phyloP scores from a whole-genome alignment of 2,329 filamentous ascomycete genomes.

The Penicillium vulpinum region DNA sequence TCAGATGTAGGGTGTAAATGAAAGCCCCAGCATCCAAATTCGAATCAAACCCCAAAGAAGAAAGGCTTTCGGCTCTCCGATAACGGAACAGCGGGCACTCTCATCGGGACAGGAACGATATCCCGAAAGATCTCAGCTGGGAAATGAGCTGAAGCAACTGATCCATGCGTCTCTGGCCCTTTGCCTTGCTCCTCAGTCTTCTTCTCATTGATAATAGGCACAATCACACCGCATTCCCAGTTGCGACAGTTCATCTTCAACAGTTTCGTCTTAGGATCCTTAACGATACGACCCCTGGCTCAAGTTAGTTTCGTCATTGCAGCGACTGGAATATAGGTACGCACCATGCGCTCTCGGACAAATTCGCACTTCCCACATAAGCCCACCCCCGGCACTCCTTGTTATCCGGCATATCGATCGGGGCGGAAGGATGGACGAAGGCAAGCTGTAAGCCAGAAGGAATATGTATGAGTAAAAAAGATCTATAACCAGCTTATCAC shows the following conservation, averaged over 20 bases:
- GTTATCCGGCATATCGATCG: conserved; percentile 21
- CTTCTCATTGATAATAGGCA: conserved; percentile 55
- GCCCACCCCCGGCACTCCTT: conserved; percentile 62
- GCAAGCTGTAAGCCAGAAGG: conserved; percentile 19
- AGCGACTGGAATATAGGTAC: conserved; percentile 30
- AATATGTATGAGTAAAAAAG: background rate
- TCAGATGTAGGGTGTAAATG: background rate
- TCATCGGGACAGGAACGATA: conserved; percentile 49
- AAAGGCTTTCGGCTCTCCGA: conserved; percentile 11
- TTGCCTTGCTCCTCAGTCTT: conserved; percentile 30
- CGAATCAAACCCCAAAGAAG: background rate
- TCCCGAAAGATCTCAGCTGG: conserved; percentile 34
- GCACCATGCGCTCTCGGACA: conserved; percentile 91
- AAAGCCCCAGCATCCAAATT: background rate
- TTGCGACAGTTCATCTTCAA: conserved; percentile 83
- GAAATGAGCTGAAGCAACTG: conserved; percentile 7
- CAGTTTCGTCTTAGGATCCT: conserved; percentile 65
- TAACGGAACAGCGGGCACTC: conserved; percentile 32
- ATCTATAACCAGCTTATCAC: background rate
- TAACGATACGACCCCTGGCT: conserved; percentile 71
- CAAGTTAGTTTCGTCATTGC: background rate
- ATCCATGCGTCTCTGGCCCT: background rate
- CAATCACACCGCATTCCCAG: conserved; percentile 90
- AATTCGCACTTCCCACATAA: conserved; percentile 87
- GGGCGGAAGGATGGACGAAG: conserved; percentile 20